These are phyloP conservation scores for Aspergillus fijiensis DNA, from an alignment of 2,329 filamentous ascomycete genomes.

Conservation along the genomic window DNA sequence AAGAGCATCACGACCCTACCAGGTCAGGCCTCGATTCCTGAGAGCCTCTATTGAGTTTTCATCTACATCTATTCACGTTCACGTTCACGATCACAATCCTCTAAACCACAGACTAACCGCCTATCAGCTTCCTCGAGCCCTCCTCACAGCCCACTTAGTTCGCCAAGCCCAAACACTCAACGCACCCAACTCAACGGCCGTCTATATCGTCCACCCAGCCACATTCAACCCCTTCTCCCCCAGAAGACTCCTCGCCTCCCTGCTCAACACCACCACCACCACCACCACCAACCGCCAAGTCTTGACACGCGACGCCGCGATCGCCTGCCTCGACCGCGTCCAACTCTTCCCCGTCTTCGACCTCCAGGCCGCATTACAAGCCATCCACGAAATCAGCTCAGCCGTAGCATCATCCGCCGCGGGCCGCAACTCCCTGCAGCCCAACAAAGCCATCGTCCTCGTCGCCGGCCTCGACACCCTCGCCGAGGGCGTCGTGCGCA, in stretches of 20 bases:
- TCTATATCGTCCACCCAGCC: slow-evolving; percentile 37
- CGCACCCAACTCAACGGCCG: slow-evolving; percentile 16
- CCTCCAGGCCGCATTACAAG: slow-evolving; percentile 30
- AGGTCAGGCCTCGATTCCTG: background rate
- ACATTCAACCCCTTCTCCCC: slow-evolving; percentile 33
- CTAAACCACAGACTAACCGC: background rate
- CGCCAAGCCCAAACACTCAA: background rate
- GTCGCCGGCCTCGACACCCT: slow-evolving; percentile 41
- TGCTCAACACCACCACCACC: slow-evolving; percentile 18
- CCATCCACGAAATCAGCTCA: slow-evolving; percentile 33
- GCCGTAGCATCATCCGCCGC: slow-evolving; percentile 1
- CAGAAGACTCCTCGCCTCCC: slow-evolving; percentile 28
- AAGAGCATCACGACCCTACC: background rate
- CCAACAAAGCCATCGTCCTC: background rate
- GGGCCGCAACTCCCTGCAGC: background rate
- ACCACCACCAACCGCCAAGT: background rate
- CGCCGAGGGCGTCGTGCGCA: slow-evolving; percentile 37
- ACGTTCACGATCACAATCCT: background rate
- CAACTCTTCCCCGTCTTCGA: slow-evolving; percentile 36
- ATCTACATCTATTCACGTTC: background rate
- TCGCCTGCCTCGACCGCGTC: slow-evolving; percentile 33
- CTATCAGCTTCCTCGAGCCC: slow-evolving; percentile 31
- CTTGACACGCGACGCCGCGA: slow-evolving; percentile 30
- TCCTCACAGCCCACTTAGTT: slow-evolving; percentile 26
- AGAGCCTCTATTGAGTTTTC: background rate